Conservation (phyloP, 176 grass and related monocot genomes). For the Aegilops tauschii region DNA sequence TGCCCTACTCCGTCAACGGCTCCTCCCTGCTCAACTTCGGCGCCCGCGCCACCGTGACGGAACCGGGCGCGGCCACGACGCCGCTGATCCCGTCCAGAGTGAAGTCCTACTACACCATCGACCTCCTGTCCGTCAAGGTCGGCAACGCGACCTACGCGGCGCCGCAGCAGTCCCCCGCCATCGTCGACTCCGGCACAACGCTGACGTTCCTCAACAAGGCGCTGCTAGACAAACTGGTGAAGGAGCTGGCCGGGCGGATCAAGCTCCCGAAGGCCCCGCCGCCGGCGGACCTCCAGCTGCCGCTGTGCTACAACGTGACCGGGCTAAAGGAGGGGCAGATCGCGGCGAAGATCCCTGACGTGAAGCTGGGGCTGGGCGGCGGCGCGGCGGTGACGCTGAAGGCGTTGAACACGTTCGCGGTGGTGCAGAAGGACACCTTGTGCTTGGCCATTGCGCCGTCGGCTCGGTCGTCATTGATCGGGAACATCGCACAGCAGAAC, state of each 20-base stretch:
- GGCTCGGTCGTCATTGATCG: slow-evolving; percentile 36
- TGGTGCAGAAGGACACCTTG: slow-evolving; percentile 20
- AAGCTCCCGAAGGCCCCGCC: slow-evolving; percentile 9
- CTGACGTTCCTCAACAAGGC: slow-evolving; percentile 3
- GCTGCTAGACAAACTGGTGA: slow-evolving; percentile 12
- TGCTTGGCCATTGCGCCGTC: slow-evolving; percentile 35
- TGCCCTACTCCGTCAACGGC: too few relatives aligned
- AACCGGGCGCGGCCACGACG: too few relatives aligned
- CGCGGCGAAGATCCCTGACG: slow-evolving; percentile 25
- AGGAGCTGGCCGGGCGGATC: slow-evolving; percentile 25
- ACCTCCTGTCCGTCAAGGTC: too few relatives aligned
- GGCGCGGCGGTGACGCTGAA: slow-evolving; percentile 31
- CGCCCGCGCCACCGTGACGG: too few relatives aligned
- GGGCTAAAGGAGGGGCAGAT: background rate
- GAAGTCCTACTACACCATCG: too few relatives aligned
- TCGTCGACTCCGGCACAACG: too few relatives aligned
- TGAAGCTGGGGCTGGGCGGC: slow-evolving; percentile 40
- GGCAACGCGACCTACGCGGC: too few relatives aligned
- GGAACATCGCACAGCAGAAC: slow-evolving; percentile 64
- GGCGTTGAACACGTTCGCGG: slow-evolving; percentile 31
- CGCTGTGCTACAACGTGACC: slow-evolving; percentile 47
- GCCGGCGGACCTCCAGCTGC: slow-evolving; percentile 16
- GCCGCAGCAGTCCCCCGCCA: too few relatives aligned
- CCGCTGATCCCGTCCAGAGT: too few relatives aligned
- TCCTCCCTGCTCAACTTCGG: too few relatives aligned